Evolutionary conservation across 345 rosid species (phyloP).

Genomic region (Carallia pectinifolia): DNA sequence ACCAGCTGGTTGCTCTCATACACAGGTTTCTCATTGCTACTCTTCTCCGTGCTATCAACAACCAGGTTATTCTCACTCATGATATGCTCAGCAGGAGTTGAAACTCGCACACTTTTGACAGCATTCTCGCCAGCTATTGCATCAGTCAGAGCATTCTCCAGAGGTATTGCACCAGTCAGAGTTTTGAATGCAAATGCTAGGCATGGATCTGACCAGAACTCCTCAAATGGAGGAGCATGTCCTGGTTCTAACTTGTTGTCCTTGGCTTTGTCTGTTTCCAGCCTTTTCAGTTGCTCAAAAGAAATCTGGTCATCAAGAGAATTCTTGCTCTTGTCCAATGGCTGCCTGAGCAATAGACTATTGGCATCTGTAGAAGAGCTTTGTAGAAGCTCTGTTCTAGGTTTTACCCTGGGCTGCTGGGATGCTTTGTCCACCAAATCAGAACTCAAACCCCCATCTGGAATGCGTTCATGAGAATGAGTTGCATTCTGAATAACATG

Average conservation of each 20-base stretch:
- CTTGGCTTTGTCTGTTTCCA: constrained; percentile 10
- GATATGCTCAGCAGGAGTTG: constrained; percentile 18
- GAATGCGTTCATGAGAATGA: neutral
- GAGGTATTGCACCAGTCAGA: constrained; percentile 26
- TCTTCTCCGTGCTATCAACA: neutral
- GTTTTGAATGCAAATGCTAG: constrained; percentile 36
- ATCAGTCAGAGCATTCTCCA: constrained; percentile 27
- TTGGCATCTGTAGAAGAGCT: neutral
- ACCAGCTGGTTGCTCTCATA: neutral
- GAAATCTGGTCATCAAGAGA: constrained; percentile 16
- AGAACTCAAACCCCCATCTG: too few relatives aligned
- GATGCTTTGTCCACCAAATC: constrained; percentile 19
- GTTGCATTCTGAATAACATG: constrained; percentile 6
- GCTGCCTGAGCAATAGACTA: constrained; percentile 3
- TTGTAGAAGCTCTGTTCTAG: neutral
- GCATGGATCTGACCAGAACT: constrained; percentile 33
- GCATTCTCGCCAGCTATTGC: constrained; percentile 22
- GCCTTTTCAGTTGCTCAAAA: constrained; percentile 11
- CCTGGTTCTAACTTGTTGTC: constrained; percentile 22
- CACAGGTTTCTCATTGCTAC: neutral
- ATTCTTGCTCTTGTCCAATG: constrained; percentile 15
- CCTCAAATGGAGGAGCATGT: constrained; percentile 19
- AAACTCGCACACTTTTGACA: constrained; percentile 2
- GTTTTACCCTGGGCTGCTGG: constrained; percentile 17
- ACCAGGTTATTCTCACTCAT: constrained; percentile 7